phyloP scores from a whole-genome alignment of 306 rosid species.

The Neltuma alba region DNA sequence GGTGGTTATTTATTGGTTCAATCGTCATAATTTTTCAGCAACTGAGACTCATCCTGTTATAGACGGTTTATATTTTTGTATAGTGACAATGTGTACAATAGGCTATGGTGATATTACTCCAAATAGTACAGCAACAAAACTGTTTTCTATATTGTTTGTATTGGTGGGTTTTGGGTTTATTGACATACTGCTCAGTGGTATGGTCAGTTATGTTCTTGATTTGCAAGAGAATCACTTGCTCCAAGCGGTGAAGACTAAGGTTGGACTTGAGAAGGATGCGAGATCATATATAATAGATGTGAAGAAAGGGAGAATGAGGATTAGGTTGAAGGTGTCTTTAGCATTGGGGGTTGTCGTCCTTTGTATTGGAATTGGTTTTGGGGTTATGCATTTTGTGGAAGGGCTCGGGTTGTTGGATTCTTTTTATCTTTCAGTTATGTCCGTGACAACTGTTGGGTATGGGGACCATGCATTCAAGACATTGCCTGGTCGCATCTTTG shows the following conservation, averaged over 20 bases:
- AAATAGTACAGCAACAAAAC: constrained; percentile 65
- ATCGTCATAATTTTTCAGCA: constrained; percentile 61
- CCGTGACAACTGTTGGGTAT: constrained; percentile 93
- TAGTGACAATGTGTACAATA: constrained; percentile 96
- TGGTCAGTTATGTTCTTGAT: constrained; percentile 94
- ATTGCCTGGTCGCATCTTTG: constrained; percentile 80
- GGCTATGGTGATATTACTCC: constrained; percentile 98
- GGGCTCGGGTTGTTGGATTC: constrained; percentile 89
- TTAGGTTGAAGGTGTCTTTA: constrained; percentile 90
- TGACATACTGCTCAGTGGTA: constrained; percentile 87
- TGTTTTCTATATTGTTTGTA: constrained; percentile 82
- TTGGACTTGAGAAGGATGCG: constrained; percentile 45
- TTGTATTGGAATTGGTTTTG: constrained; percentile 81
- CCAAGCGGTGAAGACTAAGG: constrained; percentile 55
- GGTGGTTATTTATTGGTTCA: constrained; percentile 74
- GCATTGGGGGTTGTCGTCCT: constrained; percentile 90
- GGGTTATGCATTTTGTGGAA: constrained; percentile 88
- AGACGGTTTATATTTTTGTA: constrained; percentile 90
- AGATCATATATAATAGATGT: constrained; percentile 77
- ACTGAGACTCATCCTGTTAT: constrained; percentile 84
- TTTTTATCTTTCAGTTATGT: constrained; percentile 95
- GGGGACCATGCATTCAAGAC: constrained; percentile 85
- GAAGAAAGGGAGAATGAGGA: constrained; percentile 99
- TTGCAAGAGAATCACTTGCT: constrained; percentile 84
- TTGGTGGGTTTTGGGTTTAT: constrained; percentile 91